Base-by-base conservation (phyloP, 139 green algal genomes). In the Pseudopediastrum boryanum region DNA sequence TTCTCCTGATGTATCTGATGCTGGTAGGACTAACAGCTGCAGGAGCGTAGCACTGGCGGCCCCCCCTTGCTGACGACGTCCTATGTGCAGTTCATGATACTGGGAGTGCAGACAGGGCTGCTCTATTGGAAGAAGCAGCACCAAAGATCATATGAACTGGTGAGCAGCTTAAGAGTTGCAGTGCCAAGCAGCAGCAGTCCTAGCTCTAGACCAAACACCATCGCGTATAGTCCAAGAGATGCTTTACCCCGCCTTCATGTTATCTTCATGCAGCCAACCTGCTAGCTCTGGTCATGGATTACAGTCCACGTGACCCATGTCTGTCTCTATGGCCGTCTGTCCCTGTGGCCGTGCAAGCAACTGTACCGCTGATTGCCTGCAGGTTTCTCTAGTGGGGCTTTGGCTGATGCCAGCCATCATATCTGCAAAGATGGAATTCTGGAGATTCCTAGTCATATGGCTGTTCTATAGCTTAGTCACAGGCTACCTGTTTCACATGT, bases 341-440 rank as follows among this genome's bases (percentile, higher is more conserved):
- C 33, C 64, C 35, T 16, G 63, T 29, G 4, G 23, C 51, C 41
- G 43, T 56, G 8, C 62, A 44, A 12, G 36, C 70, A 29, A 10
- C 52, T 50, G n/a, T 27, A 38, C 31, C n/a, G 6, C 48, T 10
- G 19, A 31, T 21, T 10, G 0, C 6, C 25, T 73, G 67, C 84
- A 92, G 88, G 90, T 94, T 19, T 96, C 90, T 23, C 77, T 97
- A 5, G 42, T 95, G 27, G 94, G 93, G 0, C 79, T 98, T 39
- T 98, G 93, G 93, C 69, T 97, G 21, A 89, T 98, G 74, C 94
- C 94, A 0, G 78, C 88, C 3, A 68, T 95, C 21, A 87, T 95
- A 59, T 87, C 69, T 0, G 1, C 92, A 1, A 79, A 92, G 38
- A 82, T 97, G 16, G 54, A 86, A 9, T 96, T 90, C 83, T 97